Base-by-base conservation (phyloP, 495 filamentous ascomycete species). In the Penicillium ochrochloron region DNA sequence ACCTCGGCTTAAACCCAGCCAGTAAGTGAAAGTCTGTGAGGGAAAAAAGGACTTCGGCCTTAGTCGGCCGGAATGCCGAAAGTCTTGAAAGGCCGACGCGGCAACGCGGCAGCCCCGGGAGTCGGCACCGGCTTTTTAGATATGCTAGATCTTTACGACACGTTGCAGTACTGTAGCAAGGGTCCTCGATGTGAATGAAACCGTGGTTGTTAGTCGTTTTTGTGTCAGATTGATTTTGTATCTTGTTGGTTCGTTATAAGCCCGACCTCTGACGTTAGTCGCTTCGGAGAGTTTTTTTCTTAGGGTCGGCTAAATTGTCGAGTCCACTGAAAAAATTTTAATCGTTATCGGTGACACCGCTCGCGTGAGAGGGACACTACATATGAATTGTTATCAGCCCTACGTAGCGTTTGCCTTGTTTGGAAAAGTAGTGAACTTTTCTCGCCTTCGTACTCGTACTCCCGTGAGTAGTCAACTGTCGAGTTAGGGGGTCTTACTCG, bases 71-170 rank as follows among this genome's bases (percentile, higher is more conserved):
- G 63, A 57, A 64, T 68, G 54, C 67, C 68, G 65, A 56, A 7
- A 60, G 39, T 58, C 27, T 42, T 34, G 58, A 34, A 27, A 57
- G 67, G 64, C 44, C 67, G 60, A 65, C 56, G 60, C 66, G 62
- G 66, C 59, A 60, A 55, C 62, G 54, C 66, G 66, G 66, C 59
- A 65, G 35, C 59, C 39, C 66, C 66, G 66, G 66, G 62, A 57
- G 62, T 68, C 66, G 66, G 66, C 66, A 68, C 62, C 46, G 50
- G 31, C 1, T 39, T 48, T 19, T 56, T 3, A 33, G 44, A 23
- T 41, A 17, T 41, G 37, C 37, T 41, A 41, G 15, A 11, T 9
- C 21, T 29, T 35, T 39, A 31, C 37, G 44, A 52, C 59, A 60
- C 44, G 42, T 50, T 33, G 42, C 23, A 53, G 33, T 1, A 15